Evolutionary conservation across 495 filamentous ascomycete species (phyloP).

Genomic region (Pseudevernia furfuracea): DNA sequence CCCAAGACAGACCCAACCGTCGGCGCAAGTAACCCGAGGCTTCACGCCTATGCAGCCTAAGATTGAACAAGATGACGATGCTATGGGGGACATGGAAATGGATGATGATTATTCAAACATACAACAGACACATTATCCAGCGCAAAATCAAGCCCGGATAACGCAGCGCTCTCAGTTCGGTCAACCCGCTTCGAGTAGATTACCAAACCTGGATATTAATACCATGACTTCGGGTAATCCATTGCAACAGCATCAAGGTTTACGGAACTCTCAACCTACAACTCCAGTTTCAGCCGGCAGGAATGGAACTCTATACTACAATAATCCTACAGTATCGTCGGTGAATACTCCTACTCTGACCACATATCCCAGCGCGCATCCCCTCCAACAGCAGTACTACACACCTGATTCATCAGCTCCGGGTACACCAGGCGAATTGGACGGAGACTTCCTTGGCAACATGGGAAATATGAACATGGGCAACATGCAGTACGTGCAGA

Average conservation of each 20-base stretch:
- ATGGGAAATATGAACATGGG: slow-evolving; percentile 49
- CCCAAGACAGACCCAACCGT: slow-evolving; percentile 29
- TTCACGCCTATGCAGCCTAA: slow-evolving; percentile 33
- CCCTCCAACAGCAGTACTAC: slow-evolving; percentile 52
- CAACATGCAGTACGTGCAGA: slow-evolving; percentile 41
- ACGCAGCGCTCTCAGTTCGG: slow-evolving; percentile 51
- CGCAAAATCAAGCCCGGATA: slow-evolving; percentile 34
- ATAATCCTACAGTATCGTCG: slow-evolving; percentile 96
- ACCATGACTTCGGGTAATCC: slow-evolving; percentile 47
- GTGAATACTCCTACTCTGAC: slow-evolving; percentile 89
- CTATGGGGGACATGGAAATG: slow-evolving; percentile 94
- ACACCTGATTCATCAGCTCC: slow-evolving; percentile 71
- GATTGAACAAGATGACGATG: slow-evolving; percentile 64
- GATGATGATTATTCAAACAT: slow-evolving; percentile 52
- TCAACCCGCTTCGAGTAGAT: slow-evolving; percentile 54
- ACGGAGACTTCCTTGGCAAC: slow-evolving; percentile 49
- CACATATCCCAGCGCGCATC: slow-evolving; percentile 48
- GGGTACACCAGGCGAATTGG: slow-evolving; percentile 59
- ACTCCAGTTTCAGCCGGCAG: slow-evolving; percentile 71
- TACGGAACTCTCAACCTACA: slow-evolving; percentile 75
- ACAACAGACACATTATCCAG: slow-evolving; percentile 41
- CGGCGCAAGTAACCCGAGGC: slow-evolving; percentile 20
- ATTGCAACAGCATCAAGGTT: slow-evolving; percentile 62
- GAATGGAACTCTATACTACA: slow-evolving; percentile 59
- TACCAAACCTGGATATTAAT: slow-evolving; percentile 59